A percentile compares a stretch with the other conserved stretches of the same genome.
Evolutionary conservation across 306 rosid genomes (phyloP).

Genomic region (Cucumis cinereus): DNA sequence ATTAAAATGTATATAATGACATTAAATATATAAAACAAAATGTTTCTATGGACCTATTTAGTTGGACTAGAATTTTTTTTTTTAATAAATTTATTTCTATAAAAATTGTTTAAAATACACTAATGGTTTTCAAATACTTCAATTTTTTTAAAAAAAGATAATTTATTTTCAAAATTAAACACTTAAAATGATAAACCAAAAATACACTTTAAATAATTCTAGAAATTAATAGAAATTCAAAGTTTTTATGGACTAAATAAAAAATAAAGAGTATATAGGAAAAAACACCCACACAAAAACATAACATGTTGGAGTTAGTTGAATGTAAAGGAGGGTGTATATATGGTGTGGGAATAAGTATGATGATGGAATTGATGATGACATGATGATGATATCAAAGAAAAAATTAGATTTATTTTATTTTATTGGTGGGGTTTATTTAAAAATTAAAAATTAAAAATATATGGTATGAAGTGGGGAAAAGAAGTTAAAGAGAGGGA

Average conservation of each 20-base stretch:
- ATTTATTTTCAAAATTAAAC: too few species aligned
- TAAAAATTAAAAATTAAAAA: background rate
- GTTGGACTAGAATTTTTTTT: too few species aligned
- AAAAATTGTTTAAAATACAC: too few species aligned
- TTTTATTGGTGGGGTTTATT: background rate
- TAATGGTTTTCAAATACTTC: too few species aligned
- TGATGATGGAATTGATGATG: slow-evolving; percentile 7
- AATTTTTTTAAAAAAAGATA: too few species aligned
- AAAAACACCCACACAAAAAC: background rate
- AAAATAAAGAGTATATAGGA: too few species aligned
- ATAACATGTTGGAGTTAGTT: background rate
- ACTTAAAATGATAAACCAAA: too few species aligned
- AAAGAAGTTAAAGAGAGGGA: background rate
- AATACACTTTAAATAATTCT: too few species aligned
- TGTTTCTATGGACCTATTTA: too few species aligned
- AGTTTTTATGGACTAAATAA: background rate
- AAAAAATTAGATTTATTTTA: background rate
- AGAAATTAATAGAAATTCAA: background rate
- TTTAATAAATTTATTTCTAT: too few species aligned
- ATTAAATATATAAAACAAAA: too few species aligned
- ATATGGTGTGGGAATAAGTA: background rate
- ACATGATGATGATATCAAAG: slow-evolving; percentile 4
- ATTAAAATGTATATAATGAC: background rate
- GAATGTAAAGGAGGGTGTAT: background rate
- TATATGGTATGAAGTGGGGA: background rate